phyloP scores from a whole-genome alignment of 2,329 filamentous ascomycete species.

The Aspergillus viridinutans region DNA sequence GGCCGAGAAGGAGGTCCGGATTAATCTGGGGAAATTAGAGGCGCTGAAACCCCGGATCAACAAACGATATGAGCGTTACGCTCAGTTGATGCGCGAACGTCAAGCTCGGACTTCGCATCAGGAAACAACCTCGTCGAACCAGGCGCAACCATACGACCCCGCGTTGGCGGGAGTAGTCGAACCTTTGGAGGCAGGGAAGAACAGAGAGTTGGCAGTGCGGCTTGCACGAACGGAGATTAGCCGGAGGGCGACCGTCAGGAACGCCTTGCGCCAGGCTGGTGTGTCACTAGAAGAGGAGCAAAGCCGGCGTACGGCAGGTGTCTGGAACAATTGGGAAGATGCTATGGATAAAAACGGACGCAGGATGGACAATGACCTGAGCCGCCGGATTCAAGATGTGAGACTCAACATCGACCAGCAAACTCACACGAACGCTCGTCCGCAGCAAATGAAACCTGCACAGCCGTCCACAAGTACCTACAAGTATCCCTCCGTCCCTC shows the following conservation, averaged over 20 bases:
- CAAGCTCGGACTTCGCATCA: constrained; percentile 38
- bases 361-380: constrained; percentile 44
- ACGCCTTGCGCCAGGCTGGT: constrained; percentile 55
- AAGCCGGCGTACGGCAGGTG: constrained; percentile 49
- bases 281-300: constrained; percentile 56
- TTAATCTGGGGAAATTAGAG: constrained; percentile 69
- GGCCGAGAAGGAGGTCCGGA: constrained; percentile 59
- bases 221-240: constrained; percentile 69
- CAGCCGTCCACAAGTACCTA: constrained; percentile 28
- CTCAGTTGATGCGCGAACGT: constrained; percentile 47
- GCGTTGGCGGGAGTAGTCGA: constrained; percentile 56
- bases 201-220: constrained; percentile 72
- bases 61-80: constrained; percentile 65
- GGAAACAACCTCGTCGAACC: constrained; percentile 10
- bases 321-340: constrained; percentile 53
- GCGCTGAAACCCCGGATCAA: constrained; percentile 74
- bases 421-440: constrained; percentile 6
- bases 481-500: constrained; percentile 43
- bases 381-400: constrained; percentile 50
- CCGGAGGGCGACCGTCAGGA: constrained; percentile 60
- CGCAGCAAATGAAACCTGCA: constrained; percentile 7
- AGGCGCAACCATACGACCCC: constrained; percentile 46
- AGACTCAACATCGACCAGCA: constrained; percentile 36
- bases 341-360: constrained; percentile 33
- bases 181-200: constrained; percentile 64